Evolutionary conservation across 129 eudicot species (phyloP).

Genomic region (Chrysanthemum lavandulifolium): DNA sequence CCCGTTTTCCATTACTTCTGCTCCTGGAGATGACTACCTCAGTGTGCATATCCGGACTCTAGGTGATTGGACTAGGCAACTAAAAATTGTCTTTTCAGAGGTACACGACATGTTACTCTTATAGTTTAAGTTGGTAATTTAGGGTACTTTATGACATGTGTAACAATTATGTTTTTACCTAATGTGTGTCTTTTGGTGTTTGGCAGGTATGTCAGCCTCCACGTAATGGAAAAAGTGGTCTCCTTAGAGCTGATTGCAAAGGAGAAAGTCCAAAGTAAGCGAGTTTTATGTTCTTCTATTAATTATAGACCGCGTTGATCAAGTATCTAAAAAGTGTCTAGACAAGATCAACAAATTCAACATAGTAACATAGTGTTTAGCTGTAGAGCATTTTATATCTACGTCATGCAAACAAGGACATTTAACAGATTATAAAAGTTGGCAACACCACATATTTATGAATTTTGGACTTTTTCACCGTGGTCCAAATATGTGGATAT

Average conservation of each 20-base stretch:
- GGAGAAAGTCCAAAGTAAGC: slow-evolving; percentile 76
- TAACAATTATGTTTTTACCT: slow-evolving; percentile 13
- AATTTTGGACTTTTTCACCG: slow-evolving; percentile 25
- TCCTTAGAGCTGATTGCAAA: slow-evolving; percentile 69
- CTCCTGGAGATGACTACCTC: slow-evolving; percentile 77
- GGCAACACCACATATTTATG: slow-evolving; percentile 11
- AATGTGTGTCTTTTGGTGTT: slow-evolving; percentile 30
- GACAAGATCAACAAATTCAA: background rate
- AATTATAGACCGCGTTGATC: background rate
- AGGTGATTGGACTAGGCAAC: slow-evolving; percentile 94
- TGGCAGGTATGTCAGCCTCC: slow-evolving; percentile 78
- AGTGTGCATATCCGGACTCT: slow-evolving; percentile 87
- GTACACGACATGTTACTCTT: slow-evolving; percentile 28
- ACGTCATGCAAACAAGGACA: slow-evolving; percentile 34
- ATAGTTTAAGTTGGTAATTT: slow-evolving; percentile 14
- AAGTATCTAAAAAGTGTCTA: slow-evolving; percentile 8
- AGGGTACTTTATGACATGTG: slow-evolving; percentile 7
- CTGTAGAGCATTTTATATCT: slow-evolving; percentile 18
- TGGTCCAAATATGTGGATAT: slow-evolving; percentile 19
- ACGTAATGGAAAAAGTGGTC: slow-evolving; percentile 68
- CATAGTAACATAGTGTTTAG: slow-evolving; percentile 5
- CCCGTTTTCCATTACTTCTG: slow-evolving; percentile 91
- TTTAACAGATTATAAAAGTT: slow-evolving; percentile 29
- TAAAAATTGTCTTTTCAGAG: slow-evolving; percentile 68
- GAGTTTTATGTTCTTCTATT: background rate